Conservation (phyloP, 345 rosid species). For the Brassica juncea region DNA sequence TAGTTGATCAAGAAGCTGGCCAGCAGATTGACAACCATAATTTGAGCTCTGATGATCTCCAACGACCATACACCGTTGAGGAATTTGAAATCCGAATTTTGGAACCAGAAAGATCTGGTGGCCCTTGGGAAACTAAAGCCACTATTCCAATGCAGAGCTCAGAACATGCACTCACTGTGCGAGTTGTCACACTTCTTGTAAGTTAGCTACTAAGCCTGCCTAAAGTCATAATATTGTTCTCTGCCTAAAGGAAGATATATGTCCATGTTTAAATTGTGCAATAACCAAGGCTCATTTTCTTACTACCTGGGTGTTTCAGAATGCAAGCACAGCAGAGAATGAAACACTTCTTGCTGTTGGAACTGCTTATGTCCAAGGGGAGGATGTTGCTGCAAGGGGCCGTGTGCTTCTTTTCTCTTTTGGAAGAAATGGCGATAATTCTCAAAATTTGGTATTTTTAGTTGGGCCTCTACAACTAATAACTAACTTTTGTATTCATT, state of each 20-base stretch:
- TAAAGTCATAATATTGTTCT: constrained; percentile 19
- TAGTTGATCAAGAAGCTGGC: constrained; percentile 93
- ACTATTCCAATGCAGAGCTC: constrained; percentile 93
- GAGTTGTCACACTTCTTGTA: constrained; percentile 87
- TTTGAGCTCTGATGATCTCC: constrained; percentile 73
- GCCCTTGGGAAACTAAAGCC: constrained; percentile 92
- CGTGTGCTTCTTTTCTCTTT: constrained; percentile 86
- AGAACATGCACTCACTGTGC: constrained; percentile 91
- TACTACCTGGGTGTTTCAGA: constrained; percentile 52
- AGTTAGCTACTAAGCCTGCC: constrained; percentile 44
- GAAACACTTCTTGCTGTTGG: constrained; percentile 91
- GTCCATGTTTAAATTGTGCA: constrained; percentile 19
- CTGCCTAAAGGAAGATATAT: constrained; percentile 8
- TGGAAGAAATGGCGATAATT: constrained; percentile 59
- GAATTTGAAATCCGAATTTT: constrained; percentile 91
- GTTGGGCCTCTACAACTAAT: constrained; percentile 3
- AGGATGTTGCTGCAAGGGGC: constrained; percentile 99
- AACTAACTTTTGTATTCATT: constrained; percentile 8
- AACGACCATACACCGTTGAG: constrained; percentile 71
- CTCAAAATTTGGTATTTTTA: constrained; percentile 63
- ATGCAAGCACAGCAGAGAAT: constrained; percentile 75
- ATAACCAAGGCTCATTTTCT: constrained; percentile 21
- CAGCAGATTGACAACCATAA: constrained; percentile 86
- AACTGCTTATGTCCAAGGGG: constrained; percentile 98
- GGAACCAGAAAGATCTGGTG: constrained; percentile 86